A percentile compares a stretch with the other conserved stretches of the same genome.
Evolutionary conservation across 139 green algal species (phyloP).

Genomic region (Axilococcus clingmanii): DNA sequence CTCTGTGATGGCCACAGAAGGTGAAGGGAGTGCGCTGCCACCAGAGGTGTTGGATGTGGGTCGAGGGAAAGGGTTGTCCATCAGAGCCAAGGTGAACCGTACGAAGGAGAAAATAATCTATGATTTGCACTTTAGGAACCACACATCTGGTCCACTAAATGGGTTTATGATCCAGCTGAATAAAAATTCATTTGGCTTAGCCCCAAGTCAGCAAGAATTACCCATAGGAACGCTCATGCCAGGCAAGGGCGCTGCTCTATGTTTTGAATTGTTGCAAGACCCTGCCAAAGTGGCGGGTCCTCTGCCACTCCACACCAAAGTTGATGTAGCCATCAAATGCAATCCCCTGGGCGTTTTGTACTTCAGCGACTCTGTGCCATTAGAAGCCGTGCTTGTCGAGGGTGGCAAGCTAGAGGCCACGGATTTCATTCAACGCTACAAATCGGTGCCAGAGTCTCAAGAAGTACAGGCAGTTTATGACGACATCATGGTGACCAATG

Average conservation of each 20-base stretch:
- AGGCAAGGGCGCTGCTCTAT: slow-evolving; percentile 13
- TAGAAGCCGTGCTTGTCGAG: slow-evolving; percentile 47
- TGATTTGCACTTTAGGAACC: slow-evolving; percentile 64
- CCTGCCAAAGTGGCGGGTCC: slow-evolving; percentile 28
- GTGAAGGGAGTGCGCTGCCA: slow-evolving; percentile 18
- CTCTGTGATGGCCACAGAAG: slow-evolving; percentile 6
- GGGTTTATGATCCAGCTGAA: slow-evolving; percentile 95
- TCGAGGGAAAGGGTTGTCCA: slow-evolving; percentile 67
- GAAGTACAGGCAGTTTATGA: slow-evolving; percentile 18
- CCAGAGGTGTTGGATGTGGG: slow-evolving; percentile 54
- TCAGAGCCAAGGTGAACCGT: slow-evolving; percentile 40
- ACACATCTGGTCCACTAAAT: slow-evolving; percentile 39
- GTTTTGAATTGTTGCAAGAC: slow-evolving; percentile 40
- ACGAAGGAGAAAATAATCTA: slow-evolving; percentile 29
- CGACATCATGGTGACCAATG: slow-evolving; percentile 22
- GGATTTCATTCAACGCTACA: slow-evolving; percentile 43
- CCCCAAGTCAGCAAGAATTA: slow-evolving; percentile 44
- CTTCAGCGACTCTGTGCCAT: slow-evolving; percentile 58
- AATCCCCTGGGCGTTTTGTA: slow-evolving; percentile 84
- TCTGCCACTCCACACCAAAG: background rate
- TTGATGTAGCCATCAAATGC: slow-evolving; percentile 73
- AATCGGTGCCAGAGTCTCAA: slow-evolving; percentile 26
- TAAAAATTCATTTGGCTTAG: slow-evolving; percentile 82
- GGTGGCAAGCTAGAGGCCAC: slow-evolving; percentile 32
- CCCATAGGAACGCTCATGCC: slow-evolving; percentile 30